phyloP scores from a whole-genome alignment of 768 basidiomycete genomes.

The Suillus spraguei region DNA sequence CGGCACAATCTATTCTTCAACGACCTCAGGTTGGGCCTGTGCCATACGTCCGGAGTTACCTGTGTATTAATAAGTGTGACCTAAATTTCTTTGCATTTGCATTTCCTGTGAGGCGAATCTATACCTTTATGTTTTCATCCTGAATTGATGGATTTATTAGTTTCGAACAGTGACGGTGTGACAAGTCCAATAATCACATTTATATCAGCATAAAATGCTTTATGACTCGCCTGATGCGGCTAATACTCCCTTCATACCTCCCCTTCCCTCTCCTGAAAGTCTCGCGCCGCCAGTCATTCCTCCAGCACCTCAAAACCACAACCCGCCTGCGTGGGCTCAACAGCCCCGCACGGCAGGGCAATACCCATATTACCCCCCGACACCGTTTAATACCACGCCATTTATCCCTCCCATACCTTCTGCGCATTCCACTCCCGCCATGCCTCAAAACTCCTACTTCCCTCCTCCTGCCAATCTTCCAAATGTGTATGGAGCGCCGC shows the following conservation, averaged over 20 bases:
- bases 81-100: conserved; percentile 11
- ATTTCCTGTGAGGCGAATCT: conserved; percentile 19
- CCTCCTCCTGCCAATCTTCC: conserved; percentile 34
- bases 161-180: conserved; percentile 25
- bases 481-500: conserved; percentile 19
- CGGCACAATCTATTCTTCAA: conserved; percentile 3
- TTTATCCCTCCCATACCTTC: conserved; percentile 40
- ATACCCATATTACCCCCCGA: conserved; percentile 42
- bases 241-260: conserved; percentile 42
- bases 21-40: conserved; percentile 9
- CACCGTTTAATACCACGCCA: conserved; percentile 40
- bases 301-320: conserved; percentile 26
- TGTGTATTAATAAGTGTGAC: conserved; percentile 15
- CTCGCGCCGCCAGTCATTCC: conserved; percentile 39
- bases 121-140: conserved; percentile 4
- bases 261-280: conserved; percentile 38
- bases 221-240: conserved; percentile 32
- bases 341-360: conserved; percentile 34
- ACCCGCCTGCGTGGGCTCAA: conserved; percentile 37
- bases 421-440: conserved; percentile 26
- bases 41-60: conserved; percentile 19
- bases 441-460: conserved; percentile 35
- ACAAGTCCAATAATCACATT: conserved; percentile 21
- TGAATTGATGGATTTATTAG: conserved; percentile 15
- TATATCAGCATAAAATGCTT: conserved; percentile 30